A percentile compares a stretch with the other conserved stretches of the same genome.
phyloP scores from a whole-genome alignment of 1,139 yeast species.

The Nadsonia commutata region DNA sequence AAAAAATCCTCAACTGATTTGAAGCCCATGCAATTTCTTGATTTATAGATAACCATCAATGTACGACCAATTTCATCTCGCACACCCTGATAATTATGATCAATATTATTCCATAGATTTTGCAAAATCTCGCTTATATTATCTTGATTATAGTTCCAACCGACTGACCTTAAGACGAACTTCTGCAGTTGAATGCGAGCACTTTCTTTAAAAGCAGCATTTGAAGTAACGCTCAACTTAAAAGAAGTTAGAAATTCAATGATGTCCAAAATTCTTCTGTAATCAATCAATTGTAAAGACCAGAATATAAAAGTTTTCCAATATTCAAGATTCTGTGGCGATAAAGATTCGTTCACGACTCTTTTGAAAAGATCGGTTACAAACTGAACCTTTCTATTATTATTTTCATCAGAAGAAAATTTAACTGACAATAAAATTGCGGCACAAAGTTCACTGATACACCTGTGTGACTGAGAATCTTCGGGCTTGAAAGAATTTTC shows the following conservation, averaged over 20 bases:
- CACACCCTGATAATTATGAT: constrained; percentile 64
- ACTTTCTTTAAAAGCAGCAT: constrained; percentile 55
- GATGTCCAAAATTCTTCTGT: constrained; percentile 50
- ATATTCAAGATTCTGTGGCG: constrained; percentile 61
- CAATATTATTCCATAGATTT: constrained; percentile 32
- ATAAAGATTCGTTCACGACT: constrained; percentile 44
- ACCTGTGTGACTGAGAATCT: constrained; percentile 27
- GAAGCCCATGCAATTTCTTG: constrained; percentile 10
- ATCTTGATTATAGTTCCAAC: constrained; percentile 38
- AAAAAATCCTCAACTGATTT: constrained; percentile 32
- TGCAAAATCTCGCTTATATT: constrained; percentile 34
- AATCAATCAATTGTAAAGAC: constrained; percentile 27
- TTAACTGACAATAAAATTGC: constrained; percentile 19
- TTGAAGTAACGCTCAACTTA: constrained; percentile 35
- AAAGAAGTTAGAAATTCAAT: constrained; percentile 33
- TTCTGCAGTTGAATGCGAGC: constrained; percentile 15
- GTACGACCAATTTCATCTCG: constrained; percentile 58
- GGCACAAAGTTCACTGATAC: constrained; percentile 23
- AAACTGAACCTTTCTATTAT: constrained; percentile 26
- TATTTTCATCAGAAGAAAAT: constrained; percentile 11
- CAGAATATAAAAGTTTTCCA: constrained; percentile 76
- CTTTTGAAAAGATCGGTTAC: constrained; percentile 35
- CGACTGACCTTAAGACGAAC: constrained; percentile 21
- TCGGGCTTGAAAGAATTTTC: constrained; percentile 12
- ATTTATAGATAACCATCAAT: constrained; percentile 39